phyloP scores from a whole-genome alignment of 148 eudicot species.

The Heliosperma pusillum region DNA sequence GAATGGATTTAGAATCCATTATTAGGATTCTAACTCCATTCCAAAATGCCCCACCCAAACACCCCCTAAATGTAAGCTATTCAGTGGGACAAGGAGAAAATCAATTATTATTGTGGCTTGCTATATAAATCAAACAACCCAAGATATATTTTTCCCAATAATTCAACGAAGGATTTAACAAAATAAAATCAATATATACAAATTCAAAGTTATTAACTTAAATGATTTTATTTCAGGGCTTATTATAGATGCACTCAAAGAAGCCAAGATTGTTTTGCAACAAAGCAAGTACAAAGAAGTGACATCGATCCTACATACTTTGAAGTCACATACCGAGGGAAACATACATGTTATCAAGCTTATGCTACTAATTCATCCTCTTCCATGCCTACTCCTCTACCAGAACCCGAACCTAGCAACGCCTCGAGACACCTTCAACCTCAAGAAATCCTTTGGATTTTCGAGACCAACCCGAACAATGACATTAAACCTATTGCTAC shows the following conservation, averaged over 20 bases:
- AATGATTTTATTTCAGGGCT: slow-evolving; percentile 9
- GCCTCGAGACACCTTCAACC: background rate
- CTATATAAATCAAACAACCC: too few relatives aligned
- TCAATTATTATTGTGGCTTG: too few relatives aligned
- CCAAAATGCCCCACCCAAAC: too few relatives aligned
- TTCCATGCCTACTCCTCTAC: slow-evolving; percentile 3
- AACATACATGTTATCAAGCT: slow-evolving; percentile 34
- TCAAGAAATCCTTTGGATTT: slow-evolving; percentile 24
- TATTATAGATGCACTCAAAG: slow-evolving; percentile 38
- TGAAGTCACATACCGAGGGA: slow-evolving; percentile 38
- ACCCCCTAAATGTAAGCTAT: too few relatives aligned
- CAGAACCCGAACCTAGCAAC: slow-evolving; percentile 22
- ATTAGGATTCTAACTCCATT: too few relatives aligned
- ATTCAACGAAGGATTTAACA: background rate
- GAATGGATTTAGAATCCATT: too few relatives aligned
- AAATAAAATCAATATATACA: background rate
- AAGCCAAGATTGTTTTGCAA: slow-evolving; percentile 34
- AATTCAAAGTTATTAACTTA: too few relatives aligned
- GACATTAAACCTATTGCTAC: slow-evolving; percentile 20
- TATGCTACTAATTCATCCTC: slow-evolving; percentile 12
- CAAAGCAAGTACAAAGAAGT: slow-evolving; percentile 43
- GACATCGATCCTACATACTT: slow-evolving; percentile 37
- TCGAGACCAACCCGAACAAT: slow-evolving; percentile 11
- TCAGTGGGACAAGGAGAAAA: too few relatives aligned
- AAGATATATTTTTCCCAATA: too few relatives aligned